Percentiles rank a stretch among this genome's conserved stretches.
Conservation (phyloP, 2,329 filamentous ascomycete genomes). For the Alternaria rosae region DNA sequence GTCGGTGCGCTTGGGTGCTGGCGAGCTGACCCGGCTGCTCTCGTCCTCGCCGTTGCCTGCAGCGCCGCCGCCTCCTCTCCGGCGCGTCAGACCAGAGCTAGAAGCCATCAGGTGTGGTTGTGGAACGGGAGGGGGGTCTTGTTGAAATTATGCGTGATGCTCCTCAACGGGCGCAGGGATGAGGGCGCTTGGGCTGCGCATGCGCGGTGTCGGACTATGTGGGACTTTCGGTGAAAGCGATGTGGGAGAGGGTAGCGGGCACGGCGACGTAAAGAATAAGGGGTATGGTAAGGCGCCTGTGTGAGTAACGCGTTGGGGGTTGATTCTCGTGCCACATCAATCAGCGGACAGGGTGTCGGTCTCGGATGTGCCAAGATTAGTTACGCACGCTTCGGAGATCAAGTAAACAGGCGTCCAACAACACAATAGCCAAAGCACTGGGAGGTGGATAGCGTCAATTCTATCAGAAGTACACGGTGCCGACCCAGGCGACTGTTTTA, state of each 20-base stretch:
- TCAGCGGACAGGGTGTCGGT: constrained; percentile 24
- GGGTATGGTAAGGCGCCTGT: constrained; percentile 27
- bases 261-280: constrained; percentile 24
- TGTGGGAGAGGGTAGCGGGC: constrained; percentile 17
- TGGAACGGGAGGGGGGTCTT: constrained; percentile 38
- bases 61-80: constrained; percentile 68
- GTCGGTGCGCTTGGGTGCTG: constrained; percentile 68
- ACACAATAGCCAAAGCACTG: constrained; percentile 11
- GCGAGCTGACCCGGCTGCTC: constrained; percentile 71
- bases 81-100: constrained; percentile 76
- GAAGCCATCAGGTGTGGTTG: constrained; percentile 62
- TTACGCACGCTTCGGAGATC: constrained; percentile 22
- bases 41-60: constrained; percentile 68
- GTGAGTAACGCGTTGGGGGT: constrained; percentile 23
- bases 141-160: constrained; percentile 43
- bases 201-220: constrained; percentile 29
- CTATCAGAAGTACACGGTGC: constrained; percentile 48
- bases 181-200: constrained; percentile 44
- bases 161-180: constrained; percentile 45
- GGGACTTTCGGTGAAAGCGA: constrained; percentile 20
- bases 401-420: constrained; percentile 7
- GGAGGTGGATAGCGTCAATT: constrained; percentile 45
- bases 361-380: constrained; percentile 26
- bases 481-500: constrained; percentile 49
- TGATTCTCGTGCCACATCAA: constrained; percentile 36